Conservation (phyloP, 345 rosid genomes). For the Euclidium syriacum region DNA sequence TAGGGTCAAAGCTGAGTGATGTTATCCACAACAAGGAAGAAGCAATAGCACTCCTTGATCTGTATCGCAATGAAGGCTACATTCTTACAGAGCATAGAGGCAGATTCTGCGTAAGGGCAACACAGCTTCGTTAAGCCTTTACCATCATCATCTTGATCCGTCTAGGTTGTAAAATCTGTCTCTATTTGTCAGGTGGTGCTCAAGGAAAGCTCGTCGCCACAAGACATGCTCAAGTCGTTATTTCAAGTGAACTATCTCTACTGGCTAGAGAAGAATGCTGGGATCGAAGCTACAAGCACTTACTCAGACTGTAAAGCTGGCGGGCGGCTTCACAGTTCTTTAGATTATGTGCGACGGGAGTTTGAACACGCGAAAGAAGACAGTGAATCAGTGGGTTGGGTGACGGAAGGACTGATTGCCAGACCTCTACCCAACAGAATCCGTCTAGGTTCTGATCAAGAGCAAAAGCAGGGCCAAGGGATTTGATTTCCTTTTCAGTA, state of each 20-base stretch:
- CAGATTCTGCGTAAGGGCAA: conserved; percentile 66
- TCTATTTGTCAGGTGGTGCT: conserved; percentile 65
- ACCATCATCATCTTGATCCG: neutral
- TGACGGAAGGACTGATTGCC: conserved; percentile 78
- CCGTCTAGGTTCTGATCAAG: conserved; percentile 27
- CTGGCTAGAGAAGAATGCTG: conserved; percentile 95
- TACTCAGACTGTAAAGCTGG: conserved; percentile 63
- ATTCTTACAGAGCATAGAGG: conserved; percentile 69
- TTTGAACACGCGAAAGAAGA: conserved; percentile 73
- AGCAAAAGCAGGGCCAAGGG: neutral
- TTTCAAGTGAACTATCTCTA: conserved; percentile 89
- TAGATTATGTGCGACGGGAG: conserved; percentile 80
- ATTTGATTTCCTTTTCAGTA: neutral
- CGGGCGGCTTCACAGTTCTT: conserved; percentile 72
- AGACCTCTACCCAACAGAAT: conserved; percentile 76
- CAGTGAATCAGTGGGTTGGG: conserved; percentile 74
- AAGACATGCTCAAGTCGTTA: conserved; percentile 91
- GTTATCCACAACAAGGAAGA: conserved; percentile 68
- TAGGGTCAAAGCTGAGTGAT: conserved; percentile 84
- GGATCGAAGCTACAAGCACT: conserved; percentile 53
- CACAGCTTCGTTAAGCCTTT: neutral
- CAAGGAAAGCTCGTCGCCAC: conserved; percentile 64
- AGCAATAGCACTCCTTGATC: conserved; percentile 53
- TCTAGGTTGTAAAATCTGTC: neutral
- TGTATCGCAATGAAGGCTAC: conserved; percentile 75